Base-by-base conservation (phyloP, 805 yeast genomes). In the Aciculoconidium aculeatum region DNA sequence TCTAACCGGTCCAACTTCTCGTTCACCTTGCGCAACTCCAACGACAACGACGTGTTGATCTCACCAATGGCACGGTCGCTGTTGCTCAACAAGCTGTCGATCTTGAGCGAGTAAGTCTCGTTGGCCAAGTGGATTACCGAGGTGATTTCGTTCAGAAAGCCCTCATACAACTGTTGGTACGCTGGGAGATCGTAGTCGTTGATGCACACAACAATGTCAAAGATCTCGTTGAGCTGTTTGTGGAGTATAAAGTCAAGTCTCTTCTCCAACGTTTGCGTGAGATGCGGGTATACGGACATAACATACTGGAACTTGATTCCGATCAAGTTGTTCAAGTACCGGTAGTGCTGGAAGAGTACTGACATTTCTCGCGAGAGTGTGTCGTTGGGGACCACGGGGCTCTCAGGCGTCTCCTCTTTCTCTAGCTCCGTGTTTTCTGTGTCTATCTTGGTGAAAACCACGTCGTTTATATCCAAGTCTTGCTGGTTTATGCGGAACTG, bases 41-140 rank as follows among this genome's bases (percentile, higher is more conserved):
- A 53, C 7, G 85, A 68, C 23, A 80, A 51, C 1, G 86, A 76
- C 0, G 90, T 80, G 48, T 77, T 81, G 31, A 81, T 74, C 44
- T 80, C 88, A 36, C 85, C 80, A 34, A 77, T 71, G 7, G 80
- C 69, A 39, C 88, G 59, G 53, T 80, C 87, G 29, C 81, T 74
- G 20, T 67, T 61, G 10, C 79, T 74, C 25, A 80, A 56, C 32
- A 79, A 47, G 28, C 71, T 75, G 43, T 80, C 87, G 21, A 79
- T 67, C 45, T 64, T 65, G 32, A 67, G 65, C 0, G 79, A 70
- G 36, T 69, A 67, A 30, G 66, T 53, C 27, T 58, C 66, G 34
- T 64, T 61, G 10, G 60, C 55, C 32, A 55, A 37, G 23, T 56
- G 64, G 21, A 52, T 45, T 7, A 62, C 43, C 5, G 65, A 48